These are phyloP conservation scores for Nicotiana paniculata DNA, from an alignment of 257 asterid genomes.

Conservation along the genomic window DNA sequence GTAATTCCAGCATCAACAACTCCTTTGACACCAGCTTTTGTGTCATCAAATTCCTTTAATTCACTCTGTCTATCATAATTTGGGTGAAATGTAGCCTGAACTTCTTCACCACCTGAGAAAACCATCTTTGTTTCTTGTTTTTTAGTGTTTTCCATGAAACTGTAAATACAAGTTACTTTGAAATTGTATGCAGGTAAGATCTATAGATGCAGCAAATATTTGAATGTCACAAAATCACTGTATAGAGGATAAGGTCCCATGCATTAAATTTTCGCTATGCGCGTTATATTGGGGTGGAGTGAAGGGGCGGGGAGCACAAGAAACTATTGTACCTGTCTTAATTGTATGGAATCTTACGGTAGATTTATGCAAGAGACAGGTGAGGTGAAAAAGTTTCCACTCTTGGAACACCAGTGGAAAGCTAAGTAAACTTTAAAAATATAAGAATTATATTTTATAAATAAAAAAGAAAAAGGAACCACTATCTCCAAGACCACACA, in stretches of 20 bases:
- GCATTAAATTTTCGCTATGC: too few relatives aligned
- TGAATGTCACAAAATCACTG: too few relatives aligned
- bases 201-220: too few relatives aligned
- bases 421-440: not conserved
- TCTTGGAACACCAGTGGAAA: not conserved
- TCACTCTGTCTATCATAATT: constrained; percentile 28
- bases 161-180: not conserved
- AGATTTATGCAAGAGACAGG: too few relatives aligned
- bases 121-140: constrained; percentile 10
- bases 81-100: not conserved
- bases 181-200: too few relatives aligned
- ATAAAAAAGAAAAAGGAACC: not conserved
- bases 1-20: constrained; percentile 39
- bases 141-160: not conserved
- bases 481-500: not conserved
- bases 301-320: too few relatives aligned
- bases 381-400: too few relatives aligned
- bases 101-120: not conserved
- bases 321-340: too few relatives aligned
- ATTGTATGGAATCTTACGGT: too few relatives aligned
- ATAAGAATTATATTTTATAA: too few relatives aligned
- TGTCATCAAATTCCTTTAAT: constrained; percentile 47
- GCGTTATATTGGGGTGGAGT: too few relatives aligned
- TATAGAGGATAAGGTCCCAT: too few relatives aligned
- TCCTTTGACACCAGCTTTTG: constrained; percentile 65